Percentiles rank a stretch among this genome's conserved stretches.
These are phyloP conservation scores for Podaxis pistillaris DNA, from an alignment of 768 basidiomycete species.

Conservation along the genomic window DNA sequence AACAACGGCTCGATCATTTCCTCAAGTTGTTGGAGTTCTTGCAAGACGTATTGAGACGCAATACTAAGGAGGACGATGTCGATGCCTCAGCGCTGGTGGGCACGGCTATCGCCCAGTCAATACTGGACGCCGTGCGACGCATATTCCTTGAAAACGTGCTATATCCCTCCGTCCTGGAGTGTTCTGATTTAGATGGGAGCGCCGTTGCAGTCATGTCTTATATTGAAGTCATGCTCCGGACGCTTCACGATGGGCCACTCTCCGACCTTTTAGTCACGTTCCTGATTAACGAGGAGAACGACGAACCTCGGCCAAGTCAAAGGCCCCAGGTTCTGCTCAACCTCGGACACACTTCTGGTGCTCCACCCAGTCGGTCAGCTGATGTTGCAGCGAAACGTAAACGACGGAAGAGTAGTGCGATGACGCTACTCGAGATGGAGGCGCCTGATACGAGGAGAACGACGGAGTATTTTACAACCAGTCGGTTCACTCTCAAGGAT, in stretches of 20 bases:
- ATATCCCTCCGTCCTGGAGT: constrained; percentile 91
- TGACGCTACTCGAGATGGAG: constrained; percentile 87
- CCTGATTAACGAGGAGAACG: constrained; percentile 82
- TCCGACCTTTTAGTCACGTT: constrained; percentile 73
- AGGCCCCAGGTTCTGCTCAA: constrained; percentile 46
- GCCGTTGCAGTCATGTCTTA: constrained; percentile 96
- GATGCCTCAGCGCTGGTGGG: constrained; percentile 71
- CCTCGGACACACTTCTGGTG: constrained; percentile 36
- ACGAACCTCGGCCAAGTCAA: constrained; percentile 47
- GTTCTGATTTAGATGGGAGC: constrained; percentile 91
- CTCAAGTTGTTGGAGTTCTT: constrained; percentile 89
- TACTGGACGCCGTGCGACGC: constrained; percentile 76
- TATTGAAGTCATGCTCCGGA: constrained; percentile 84
- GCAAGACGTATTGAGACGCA: constrained; percentile 82
- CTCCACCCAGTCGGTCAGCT: constrained; percentile 24
- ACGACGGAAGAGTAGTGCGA: constrained; percentile 82
- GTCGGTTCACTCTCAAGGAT: constrained; percentile 90
- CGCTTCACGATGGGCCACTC: constrained; percentile 65
- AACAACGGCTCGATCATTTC: constrained; percentile 80
- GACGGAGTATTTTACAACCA: constrained; percentile 84
- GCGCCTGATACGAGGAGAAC: constrained; percentile 67
- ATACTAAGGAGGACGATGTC: constrained; percentile 45
- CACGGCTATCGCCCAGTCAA: constrained; percentile 77
- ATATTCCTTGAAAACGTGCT: constrained; percentile 93
- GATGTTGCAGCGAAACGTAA: constrained; percentile 47